Evolutionary conservation across 208 protist species (phyloP).

Genomic region (Wallacemonas sp.): DNA sequence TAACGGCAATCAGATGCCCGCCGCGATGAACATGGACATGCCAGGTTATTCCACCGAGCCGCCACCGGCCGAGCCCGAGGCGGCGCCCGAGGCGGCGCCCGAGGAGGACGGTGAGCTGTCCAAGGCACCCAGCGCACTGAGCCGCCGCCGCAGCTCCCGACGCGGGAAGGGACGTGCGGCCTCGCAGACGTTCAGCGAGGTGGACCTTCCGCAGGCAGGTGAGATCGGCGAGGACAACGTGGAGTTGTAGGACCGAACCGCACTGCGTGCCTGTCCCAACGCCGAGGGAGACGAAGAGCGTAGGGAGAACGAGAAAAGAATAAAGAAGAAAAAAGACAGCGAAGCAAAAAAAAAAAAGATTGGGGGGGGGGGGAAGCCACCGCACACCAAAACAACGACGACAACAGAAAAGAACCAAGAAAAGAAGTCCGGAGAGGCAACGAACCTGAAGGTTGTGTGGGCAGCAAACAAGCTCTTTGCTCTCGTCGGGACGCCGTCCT

Average conservation of each 20-base stretch:
- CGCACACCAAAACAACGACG: too few relatives aligned
- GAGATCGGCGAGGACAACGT: conserved; percentile 37
- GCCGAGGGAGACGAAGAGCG: background rate
- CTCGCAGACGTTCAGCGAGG: conserved; percentile 38
- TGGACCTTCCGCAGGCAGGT: conserved; percentile 34
- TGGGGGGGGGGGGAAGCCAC: background rate
- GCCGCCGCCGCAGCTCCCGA: conserved; percentile 21
- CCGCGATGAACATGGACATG: background rate
- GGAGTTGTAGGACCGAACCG: conserved; percentile 24
- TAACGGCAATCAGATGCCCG: background rate
- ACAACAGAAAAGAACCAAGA: too few relatives aligned
- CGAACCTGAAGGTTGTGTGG: too few relatives aligned
- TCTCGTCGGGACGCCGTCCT: too few relatives aligned
- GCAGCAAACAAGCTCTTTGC: too few relatives aligned
- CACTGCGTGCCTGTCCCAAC: too few relatives aligned
- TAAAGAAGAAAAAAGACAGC: background rate
- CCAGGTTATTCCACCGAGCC: conserved; percentile 4
- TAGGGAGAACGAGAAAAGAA: background rate
- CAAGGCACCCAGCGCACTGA: conserved; percentile 14
- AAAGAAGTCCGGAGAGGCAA: too few relatives aligned
- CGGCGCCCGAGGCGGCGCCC: background rate
- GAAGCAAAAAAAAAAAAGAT: background rate
- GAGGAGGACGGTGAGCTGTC: background rate
- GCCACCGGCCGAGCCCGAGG: background rate
- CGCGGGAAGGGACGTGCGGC: conserved; percentile 15